Conservation (phyloP, 2,329 filamentous ascomycete genomes). For the Talaromyces piceae region DNA sequence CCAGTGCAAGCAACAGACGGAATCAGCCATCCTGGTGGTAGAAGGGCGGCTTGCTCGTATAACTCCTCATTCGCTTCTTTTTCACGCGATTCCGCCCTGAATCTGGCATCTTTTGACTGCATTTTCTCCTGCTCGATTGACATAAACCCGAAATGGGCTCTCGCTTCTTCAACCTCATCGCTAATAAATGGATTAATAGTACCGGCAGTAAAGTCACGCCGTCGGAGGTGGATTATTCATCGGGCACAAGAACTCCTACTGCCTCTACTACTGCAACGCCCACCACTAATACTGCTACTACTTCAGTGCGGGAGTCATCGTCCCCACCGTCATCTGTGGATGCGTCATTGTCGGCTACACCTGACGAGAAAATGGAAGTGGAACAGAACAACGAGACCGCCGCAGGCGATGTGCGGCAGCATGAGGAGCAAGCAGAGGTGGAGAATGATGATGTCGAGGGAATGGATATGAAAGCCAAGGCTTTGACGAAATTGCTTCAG, state of each 20-base stretch:
- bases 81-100: not conserved
- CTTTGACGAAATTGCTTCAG: conserved; percentile 39
- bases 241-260: conserved; percentile 19
- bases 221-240: conserved; percentile 16
- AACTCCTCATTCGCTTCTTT: not conserved
- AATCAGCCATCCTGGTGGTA: no score
- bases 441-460: conserved; percentile 23
- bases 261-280: conserved; percentile 15
- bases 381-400: not conserved
- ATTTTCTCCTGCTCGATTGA: not conserved
- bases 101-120: not conserved
- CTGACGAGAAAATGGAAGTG: conserved; percentile 7
- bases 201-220: not conserved
- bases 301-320: conserved; percentile 23
- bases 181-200: conserved; percentile 3
- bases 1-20: no score
- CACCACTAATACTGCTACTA: conserved; percentile 19
- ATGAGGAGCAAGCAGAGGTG: conserved; percentile 4
- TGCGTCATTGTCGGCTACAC: conserved; percentile 10
- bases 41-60: no score
- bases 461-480: conserved; percentile 38
- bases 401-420: not conserved
- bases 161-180: conserved; percentile 4
- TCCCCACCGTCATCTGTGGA: conserved; percentile 22
- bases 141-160: not conserved